Conservation (phyloP, 371 early-diverging fungal genomes). For the Aphelidium insulamus region DNA sequence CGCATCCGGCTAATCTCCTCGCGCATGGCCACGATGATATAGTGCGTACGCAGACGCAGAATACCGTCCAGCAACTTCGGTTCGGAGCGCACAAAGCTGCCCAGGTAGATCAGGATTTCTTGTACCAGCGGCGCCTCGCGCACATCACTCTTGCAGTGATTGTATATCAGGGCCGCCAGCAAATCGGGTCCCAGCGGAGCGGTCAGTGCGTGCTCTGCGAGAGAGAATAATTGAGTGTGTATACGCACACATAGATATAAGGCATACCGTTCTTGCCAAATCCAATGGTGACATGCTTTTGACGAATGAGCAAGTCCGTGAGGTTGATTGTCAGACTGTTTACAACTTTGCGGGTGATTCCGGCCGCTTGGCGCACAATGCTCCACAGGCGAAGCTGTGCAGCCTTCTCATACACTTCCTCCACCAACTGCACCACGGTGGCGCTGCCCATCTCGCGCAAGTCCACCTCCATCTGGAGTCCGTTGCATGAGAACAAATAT, state of each 20-base stretch:
- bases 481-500: conserved; percentile 49
- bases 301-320: conserved; percentile 54
- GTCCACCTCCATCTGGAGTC: conserved; percentile 22
- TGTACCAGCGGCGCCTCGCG: conserved; percentile 67
- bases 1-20: conserved; percentile 56
- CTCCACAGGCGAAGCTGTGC: conserved; percentile 48
- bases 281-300: conserved; percentile 57
- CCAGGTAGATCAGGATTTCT: conserved; percentile 55
- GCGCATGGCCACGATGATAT: conserved; percentile 55
- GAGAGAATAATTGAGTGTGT: not conserved
- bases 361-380: conserved; percentile 61
- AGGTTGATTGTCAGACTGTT: conserved; percentile 49
- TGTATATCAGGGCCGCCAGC: not conserved
- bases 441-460: conserved; percentile 17
- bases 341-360: conserved; percentile 45
- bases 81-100: conserved; percentile 40
- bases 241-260: conserved; percentile 23
- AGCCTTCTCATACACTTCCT: conserved; percentile 61
- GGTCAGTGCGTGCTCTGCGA: not conserved
- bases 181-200: not conserved
- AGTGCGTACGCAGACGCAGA: conserved; percentile 52
- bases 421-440: conserved; percentile 34
- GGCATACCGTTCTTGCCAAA: conserved; percentile 35
- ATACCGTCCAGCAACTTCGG: conserved; percentile 61
- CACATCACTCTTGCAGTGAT: conserved; percentile 35